Base-by-base conservation (phyloP, 371 early-diverging fungal genomes). In the Mortierella sp. region DNA sequence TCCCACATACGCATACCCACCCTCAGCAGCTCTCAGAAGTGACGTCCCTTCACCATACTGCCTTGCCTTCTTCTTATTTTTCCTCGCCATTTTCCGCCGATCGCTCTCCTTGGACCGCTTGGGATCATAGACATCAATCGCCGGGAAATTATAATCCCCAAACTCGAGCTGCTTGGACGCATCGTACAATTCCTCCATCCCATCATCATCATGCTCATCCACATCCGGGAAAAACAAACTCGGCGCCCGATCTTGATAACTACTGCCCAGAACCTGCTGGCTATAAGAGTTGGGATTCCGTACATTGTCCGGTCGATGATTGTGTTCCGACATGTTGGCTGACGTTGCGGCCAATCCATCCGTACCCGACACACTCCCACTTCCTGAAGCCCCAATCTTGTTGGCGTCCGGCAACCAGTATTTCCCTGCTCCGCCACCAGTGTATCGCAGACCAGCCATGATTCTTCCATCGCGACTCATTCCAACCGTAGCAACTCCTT, bases 361-460 rank as follows among this genome's bases (percentile, higher is more conserved):
- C 34, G 24, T 24, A 52, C 58, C 38, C 52, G 38, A 50, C 21
- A 28, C 31, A 28, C 48, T 71, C 1, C 72, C 55, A n/a, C 55
- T 73, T 14, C 55, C 74, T 2, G 78, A 52, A 3, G 38, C n/a
- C 9, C 57, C 68, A 63, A 77, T 79, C 48, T 70, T 70, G 60
- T 76, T 50, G 34, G 82, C 57, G 8, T 82, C 86, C 1, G 82
- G 86, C 9, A 96, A 78, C 97, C 97, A 96, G 81, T 95, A 95
- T 58, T 95, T 96, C 71, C 91, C 89, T 13, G 94, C 90, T 6
- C 96, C 96, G 21, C 95, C 95, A 47, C 91, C 91, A 0, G 94
- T 93, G 70, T 96, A 96, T 4, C 97, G 91, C 74, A 96, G 84
- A 0, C 96, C 97, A 6, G 96, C 96, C 90, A 94, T 94, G 76